These are phyloP conservation scores for Platismatia glauca DNA, from an alignment of 495 filamentous ascomycete species.

Conservation along the genomic window DNA sequence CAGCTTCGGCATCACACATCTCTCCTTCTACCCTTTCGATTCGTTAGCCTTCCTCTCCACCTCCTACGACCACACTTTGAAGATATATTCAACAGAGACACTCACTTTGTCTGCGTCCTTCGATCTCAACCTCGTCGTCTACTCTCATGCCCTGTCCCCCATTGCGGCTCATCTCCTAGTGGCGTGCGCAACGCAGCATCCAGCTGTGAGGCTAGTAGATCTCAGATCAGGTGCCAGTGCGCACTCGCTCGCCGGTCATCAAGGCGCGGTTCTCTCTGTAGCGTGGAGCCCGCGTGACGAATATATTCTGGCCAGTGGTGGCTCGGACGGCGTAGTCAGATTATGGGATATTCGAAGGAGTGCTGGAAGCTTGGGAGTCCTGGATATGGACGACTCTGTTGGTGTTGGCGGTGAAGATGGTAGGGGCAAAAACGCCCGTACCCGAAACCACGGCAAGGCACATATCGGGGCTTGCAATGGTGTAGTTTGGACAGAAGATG, in stretches of 20 bases:
- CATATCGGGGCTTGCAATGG: conserved; percentile 75
- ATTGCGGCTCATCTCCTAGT: conserved; percentile 64
- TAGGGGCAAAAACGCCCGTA: conserved; percentile 39
- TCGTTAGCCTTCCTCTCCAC: conserved; percentile 67
- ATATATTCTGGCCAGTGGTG: conserved; percentile 69
- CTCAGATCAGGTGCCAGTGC: conserved; percentile 65
- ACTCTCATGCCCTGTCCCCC: conserved; percentile 67
- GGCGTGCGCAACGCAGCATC: conserved; percentile 75
- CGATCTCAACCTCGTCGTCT: conserved; percentile 58
- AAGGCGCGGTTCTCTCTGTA: conserved; percentile 59
- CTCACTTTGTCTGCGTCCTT: conserved; percentile 55
- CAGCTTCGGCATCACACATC: conserved; percentile 70
- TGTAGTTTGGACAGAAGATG: conserved; percentile 72
- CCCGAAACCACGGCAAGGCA: conserved; percentile 47
- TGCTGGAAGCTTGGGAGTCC: conserved; percentile 58
- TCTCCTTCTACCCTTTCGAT: conserved; percentile 87
- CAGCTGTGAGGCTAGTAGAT: conserved; percentile 71
- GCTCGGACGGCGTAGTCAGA: conserved; percentile 66
- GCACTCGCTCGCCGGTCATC: conserved; percentile 69
- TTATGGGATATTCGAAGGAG: conserved; percentile 77
- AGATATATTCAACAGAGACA: conserved; percentile 62
- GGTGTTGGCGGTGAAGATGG: conserved; percentile 45
- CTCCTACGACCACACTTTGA: conserved; percentile 76
- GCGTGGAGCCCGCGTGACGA: conserved; percentile 72
- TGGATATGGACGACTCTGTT: conserved; percentile 75